phyloP scores from a whole-genome alignment of 1,284 basidiomycete species.

The Afroboletus lepidellus region DNA sequence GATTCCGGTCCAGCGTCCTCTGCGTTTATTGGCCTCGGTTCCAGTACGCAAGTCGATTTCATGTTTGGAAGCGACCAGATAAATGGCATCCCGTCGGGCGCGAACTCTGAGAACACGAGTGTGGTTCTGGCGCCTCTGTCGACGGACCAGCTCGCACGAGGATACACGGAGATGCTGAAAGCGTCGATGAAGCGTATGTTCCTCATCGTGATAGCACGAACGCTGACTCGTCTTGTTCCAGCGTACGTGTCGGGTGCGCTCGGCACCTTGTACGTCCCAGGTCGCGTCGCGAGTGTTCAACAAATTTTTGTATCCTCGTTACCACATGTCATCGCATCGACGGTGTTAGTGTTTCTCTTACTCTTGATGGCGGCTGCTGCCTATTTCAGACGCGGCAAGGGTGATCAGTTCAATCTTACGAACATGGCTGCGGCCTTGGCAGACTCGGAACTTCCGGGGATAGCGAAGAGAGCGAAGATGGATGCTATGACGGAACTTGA shows the following conservation, averaged over 20 bases:
- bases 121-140: slow-evolving; percentile 6
- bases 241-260: slow-evolving; percentile 13
- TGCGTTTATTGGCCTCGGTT: slow-evolving; percentile 9
- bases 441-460: slow-evolving; percentile 10
- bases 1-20: slow-evolving; percentile 12
- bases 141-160: slow-evolving; percentile 4
- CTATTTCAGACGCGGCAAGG: slow-evolving; percentile 11
- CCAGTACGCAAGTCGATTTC: slow-evolving; percentile 9
- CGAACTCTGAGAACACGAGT: slow-evolving; percentile 3
- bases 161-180: slow-evolving; percentile 10
- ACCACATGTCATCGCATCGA: slow-evolving; percentile 15
- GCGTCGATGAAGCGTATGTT: slow-evolving; percentile 16
- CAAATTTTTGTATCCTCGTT: slow-evolving; percentile 15
- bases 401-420: slow-evolving; percentile 17
- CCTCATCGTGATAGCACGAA: too few relatives aligned
- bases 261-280: slow-evolving; percentile 14
- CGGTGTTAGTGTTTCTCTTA: neutral
- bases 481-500: neutral
- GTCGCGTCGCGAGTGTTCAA: slow-evolving; percentile 10
- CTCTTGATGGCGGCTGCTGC: slow-evolving; percentile 1
- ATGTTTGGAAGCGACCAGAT: slow-evolving; percentile 11
- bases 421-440: slow-evolving; percentile 14
- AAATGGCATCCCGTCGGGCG: neutral
- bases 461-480: slow-evolving; percentile 6
- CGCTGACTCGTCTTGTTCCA: neutral